Conservation (phyloP, 176 grass and related monocot species). For the Hyparrhenia diplandra region DNA sequence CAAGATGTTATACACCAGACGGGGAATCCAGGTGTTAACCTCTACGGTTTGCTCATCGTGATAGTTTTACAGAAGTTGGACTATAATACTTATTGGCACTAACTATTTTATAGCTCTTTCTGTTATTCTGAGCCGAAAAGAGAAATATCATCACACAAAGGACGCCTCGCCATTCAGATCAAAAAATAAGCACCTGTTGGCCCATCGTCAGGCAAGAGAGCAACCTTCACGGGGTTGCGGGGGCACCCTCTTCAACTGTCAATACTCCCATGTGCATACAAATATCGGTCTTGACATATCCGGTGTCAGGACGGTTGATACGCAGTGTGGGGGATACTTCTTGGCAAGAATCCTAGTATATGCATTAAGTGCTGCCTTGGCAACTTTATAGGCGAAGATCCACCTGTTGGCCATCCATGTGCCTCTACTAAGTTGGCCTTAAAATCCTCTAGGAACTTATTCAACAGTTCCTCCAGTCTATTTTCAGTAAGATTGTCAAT, state of each 20-base stretch:
- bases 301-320: slow-evolving; percentile 56
- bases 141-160: slow-evolving; percentile 34
- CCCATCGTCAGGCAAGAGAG: slow-evolving; percentile 55
- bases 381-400: slow-evolving; percentile 52
- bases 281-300: slow-evolving; percentile 64
- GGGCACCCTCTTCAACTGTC: slow-evolving; percentile 56
- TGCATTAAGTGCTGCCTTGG: slow-evolving; percentile 49
- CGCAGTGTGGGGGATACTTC: slow-evolving; percentile 34
- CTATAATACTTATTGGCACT: neutral
- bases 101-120: neutral
- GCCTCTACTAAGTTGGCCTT: slow-evolving; percentile 43
- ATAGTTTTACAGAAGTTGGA: neutral
- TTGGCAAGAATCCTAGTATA: slow-evolving; percentile 70
- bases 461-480: slow-evolving; percentile 39
- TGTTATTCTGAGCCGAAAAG: neutral
- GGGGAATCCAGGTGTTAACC: neutral
- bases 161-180: slow-evolving; percentile 37
- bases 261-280: slow-evolving; percentile 44
- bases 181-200: slow-evolving; percentile 61
- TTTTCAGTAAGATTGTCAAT: slow-evolving; percentile 49
- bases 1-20: neutral
- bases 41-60: neutral
- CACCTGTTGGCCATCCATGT: slow-evolving; percentile 46
- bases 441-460: slow-evolving; percentile 58
- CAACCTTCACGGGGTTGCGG: slow-evolving; percentile 57